A percentile compares a stretch with the other conserved stretches of the same genome.
Conservation (phyloP, 306 rosid species). For the Elaeagnus macrophylla region DNA sequence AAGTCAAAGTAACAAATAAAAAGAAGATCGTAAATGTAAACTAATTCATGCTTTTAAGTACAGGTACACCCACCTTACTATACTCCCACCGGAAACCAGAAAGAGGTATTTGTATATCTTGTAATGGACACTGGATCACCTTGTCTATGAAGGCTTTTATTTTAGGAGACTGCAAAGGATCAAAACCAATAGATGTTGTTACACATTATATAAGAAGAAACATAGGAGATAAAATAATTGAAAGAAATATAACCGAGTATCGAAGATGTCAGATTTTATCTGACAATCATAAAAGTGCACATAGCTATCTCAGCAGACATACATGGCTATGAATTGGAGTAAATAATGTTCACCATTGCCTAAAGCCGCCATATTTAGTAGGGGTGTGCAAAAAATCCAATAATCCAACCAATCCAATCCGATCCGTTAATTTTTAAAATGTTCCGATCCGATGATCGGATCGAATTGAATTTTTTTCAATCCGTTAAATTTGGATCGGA, state of each 20-base stretch:
- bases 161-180: slow-evolving; percentile 73
- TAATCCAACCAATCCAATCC: too few species aligned
- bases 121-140: slow-evolving; percentile 88
- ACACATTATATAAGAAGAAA: background rate
- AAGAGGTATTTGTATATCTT: slow-evolving; percentile 88
- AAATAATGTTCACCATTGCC: too few species aligned
- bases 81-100: slow-evolving; percentile 95
- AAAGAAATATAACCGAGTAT: background rate
- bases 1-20: slow-evolving; percentile 23
- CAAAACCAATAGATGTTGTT: slow-evolving; percentile 16
- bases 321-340: too few species aligned
- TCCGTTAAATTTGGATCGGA: too few species aligned
- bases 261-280: too few species aligned
- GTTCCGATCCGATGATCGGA: too few species aligned
- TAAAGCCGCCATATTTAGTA: too few species aligned
- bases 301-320: too few species aligned
- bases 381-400: too few species aligned
- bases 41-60: slow-evolving; percentile 7
- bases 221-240: background rate
- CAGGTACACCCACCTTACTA: slow-evolving; percentile 51
- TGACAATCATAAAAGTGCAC: too few species aligned
- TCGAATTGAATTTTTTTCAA: too few species aligned
- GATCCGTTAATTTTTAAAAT: too few species aligned
- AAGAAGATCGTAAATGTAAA: background rate
- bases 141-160: slow-evolving; percentile 80